A percentile compares a stretch with the other conserved stretches of the same genome.
Evolutionary conservation across 805 yeast genomes (phyloP).

Genomic region (Osmozyma mogii): DNA sequence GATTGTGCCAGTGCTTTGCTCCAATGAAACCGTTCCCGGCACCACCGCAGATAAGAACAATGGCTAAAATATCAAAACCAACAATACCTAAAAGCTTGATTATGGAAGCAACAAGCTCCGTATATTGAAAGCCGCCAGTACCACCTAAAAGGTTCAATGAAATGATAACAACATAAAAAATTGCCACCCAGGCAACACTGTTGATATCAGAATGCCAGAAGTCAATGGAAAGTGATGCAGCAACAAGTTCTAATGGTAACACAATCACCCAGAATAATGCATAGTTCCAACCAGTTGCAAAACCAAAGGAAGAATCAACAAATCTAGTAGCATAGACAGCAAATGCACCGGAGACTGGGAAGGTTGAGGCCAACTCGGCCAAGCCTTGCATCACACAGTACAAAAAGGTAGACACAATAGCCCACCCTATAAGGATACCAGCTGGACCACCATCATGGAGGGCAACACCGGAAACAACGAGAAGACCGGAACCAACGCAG

Average conservation of each 20-base stretch:
- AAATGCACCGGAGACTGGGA: constrained; percentile 35
- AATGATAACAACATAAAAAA: constrained; percentile 30
- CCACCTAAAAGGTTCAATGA: constrained; percentile 24
- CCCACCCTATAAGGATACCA: constrained; percentile 32
- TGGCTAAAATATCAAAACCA: constrained; percentile 34
- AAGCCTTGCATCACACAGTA: constrained; percentile 38
- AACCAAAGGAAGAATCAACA: constrained; percentile 38
- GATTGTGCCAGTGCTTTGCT: constrained; percentile 27
- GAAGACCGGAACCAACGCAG: constrained; percentile 35
- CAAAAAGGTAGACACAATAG: constrained; percentile 30
- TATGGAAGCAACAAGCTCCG: constrained; percentile 28
- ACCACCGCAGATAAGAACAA: constrained; percentile 33
- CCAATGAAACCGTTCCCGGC: constrained; percentile 34
- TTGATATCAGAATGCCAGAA: constrained; percentile 33
- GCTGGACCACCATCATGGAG: constrained; percentile 29
- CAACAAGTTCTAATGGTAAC: constrained; percentile 35
- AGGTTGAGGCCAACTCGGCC: constrained; percentile 31
- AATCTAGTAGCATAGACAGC: constrained; percentile 34
- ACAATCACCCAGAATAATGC: constrained; percentile 39
- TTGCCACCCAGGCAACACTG: constrained; percentile 34
- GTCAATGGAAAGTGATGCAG: constrained; percentile 32
- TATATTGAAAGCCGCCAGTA: constrained; percentile 30
- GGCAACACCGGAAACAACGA: constrained; percentile 33
- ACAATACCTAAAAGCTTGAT: constrained; percentile 31
- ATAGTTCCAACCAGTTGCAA: constrained; percentile 40